Evolutionary conservation across 805 yeast genomes (phyloP), one percentile per base, ranked within the genome.

Genomic region (Candida nonsorbophila): DNA sequence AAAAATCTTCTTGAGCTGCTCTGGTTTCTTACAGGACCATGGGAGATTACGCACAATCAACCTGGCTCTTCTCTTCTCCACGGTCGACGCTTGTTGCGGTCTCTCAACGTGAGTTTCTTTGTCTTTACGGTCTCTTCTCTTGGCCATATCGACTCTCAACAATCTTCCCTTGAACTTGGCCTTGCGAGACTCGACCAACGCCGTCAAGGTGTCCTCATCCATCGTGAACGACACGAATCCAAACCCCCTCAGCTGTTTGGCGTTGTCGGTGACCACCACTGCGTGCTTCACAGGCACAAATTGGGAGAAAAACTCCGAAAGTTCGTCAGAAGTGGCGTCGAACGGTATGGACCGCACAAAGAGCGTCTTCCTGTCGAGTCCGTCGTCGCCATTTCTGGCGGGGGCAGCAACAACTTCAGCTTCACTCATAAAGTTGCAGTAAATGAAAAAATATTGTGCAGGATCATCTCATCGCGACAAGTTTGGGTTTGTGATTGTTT

Each of bases 231-330:
- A 80, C 10, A 87, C 98, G 55, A 92, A 92, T 3, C 98, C 98
- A 58, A 88, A 92, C 2, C 98, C 97, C 53, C 88, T 73, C 3
- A 96, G 85, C 25, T 80, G 69, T 31, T 83, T 74, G 20, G 80
- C 76, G 7, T 66, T 65, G 49, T 88, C 96, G 22, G 68, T 81
- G 11, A 92, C 97, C 23, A 92, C 73, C 25, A 87, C 88, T 2
- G 97, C 95, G 57, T 92, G 98, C 57, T 81, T 87, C 8, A 90
- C 94, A 5, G 98, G 98, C 4, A 85, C 90, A 60, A 87, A 81
- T 40, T 86, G 86, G 2, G 97, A 82, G 51, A 92, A 92, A 55
- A 71, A 87, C 42, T 83, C 84, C 1, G 90, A 71, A 23, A 92
- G 67, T 44, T 85, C 78, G 36, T 86, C 95, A 14, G 79, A 74